Conservation (phyloP, 306 rosid genomes). For the Neltuma alba region DNA sequence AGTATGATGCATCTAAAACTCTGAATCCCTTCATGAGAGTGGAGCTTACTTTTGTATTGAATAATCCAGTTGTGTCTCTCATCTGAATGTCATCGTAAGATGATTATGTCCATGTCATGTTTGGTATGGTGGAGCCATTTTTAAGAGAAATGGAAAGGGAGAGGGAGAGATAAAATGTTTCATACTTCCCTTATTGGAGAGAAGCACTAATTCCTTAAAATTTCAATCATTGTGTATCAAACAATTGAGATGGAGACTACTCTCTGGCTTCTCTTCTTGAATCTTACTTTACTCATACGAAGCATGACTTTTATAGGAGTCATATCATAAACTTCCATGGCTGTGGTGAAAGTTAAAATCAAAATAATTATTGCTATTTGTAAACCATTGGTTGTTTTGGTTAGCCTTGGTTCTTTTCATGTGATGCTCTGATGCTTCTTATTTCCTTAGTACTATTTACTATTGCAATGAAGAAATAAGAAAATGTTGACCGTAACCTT, state of each 20-base stretch:
- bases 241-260: too few relatives aligned
- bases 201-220: too few relatives aligned
- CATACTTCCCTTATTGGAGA: too few relatives aligned
- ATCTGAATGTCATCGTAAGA: conserved; percentile 15
- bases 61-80: conserved; percentile 18
- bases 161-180: too few relatives aligned
- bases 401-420: conserved; percentile 20
- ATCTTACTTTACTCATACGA: too few relatives aligned
- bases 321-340: background rate
- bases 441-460: conserved; percentile 15
- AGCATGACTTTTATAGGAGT: background rate
- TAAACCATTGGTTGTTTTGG: conserved; percentile 25
- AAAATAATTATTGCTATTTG: conserved; percentile 12
- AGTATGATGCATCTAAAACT: conserved; percentile 25
- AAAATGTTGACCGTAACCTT: conserved; percentile 22
- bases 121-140: too few relatives aligned
- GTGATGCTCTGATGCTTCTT: too few relatives aligned
- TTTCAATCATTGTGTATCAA: too few relatives aligned
- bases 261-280: too few relatives aligned
- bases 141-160: too few relatives aligned
- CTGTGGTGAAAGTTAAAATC: conserved; percentile 15
- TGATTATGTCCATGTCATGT: background rate
- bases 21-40: background rate
- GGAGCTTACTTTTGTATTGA: conserved; percentile 25
- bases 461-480: conserved; percentile 24